phyloP scores from a whole-genome alignment of 2,329 filamentous ascomycete genomes.

The Scleromitrula shiraiana region DNA sequence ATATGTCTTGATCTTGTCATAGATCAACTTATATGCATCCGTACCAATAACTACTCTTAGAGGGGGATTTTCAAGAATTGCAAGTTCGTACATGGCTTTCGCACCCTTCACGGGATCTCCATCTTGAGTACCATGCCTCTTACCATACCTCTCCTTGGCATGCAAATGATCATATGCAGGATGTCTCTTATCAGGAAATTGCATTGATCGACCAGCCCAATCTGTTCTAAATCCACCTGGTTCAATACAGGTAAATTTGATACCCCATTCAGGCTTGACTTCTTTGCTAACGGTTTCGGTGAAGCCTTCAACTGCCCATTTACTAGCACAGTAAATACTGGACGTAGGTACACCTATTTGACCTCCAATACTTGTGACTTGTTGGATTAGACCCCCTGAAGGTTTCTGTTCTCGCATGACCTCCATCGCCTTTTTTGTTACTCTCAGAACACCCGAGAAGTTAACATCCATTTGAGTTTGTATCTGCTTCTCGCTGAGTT shows the following conservation, averaged over 20 bases:
- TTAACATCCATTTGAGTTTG: constrained; percentile 50
- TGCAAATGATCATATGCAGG: constrained; percentile 40
- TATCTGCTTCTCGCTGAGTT: constrained; percentile 39
- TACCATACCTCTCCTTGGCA: constrained; percentile 33
- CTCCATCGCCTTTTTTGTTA: constrained; percentile 38
- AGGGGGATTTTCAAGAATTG: constrained; percentile 43
- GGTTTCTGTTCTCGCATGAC: constrained; percentile 30
- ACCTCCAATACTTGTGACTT: constrained; percentile 35
- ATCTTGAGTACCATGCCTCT: constrained; percentile 26
- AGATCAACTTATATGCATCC: constrained; percentile 43
- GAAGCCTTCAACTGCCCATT: constrained; percentile 37
- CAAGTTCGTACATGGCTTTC: constrained; percentile 45
- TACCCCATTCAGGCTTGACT: constrained; percentile 32
- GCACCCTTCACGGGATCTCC: constrained; percentile 42
- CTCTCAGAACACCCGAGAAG: constrained; percentile 48
- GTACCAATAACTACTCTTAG: constrained; percentile 44
- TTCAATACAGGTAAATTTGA: constrained; percentile 35
- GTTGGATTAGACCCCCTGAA: constrained; percentile 34
- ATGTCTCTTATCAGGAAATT: constrained; percentile 35
- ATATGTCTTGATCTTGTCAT: constrained; percentile 42
- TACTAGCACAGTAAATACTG: constrained; percentile 33
- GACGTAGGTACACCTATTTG: constrained; percentile 30
- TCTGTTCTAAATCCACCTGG: constrained; percentile 35
- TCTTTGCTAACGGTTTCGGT: constrained; percentile 32
- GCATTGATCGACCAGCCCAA: constrained; percentile 31